Base-by-base conservation (phyloP, 768 basidiomycete species). In the Cystobasidium onofrii region DNA sequence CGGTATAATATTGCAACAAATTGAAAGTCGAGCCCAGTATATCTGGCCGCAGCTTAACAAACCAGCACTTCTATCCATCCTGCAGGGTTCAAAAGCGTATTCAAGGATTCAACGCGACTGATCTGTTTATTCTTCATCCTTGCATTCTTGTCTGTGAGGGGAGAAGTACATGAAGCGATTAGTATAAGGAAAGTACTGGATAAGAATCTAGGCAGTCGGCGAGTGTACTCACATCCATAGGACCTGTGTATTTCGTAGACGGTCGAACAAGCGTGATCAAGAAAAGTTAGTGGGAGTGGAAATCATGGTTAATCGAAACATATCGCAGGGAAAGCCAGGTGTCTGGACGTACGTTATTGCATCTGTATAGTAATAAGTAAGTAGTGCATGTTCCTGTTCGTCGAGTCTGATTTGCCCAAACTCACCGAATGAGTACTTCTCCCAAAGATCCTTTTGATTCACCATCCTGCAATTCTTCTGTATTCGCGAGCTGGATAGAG, bases 401-500 rank as follows among this genome's bases (percentile, higher is more conserved):
- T n/a, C n/a, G n/a, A n/a, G n/a, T n/a, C n/a, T n/a, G n/a, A n/a
- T n/a, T n/a, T 43, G 34, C 1, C 20, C n/a, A 34, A 73, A 9
- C 89, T 75, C 79, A 92, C 92, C 96, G 87, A 81, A 99, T 96
- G 83, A 98, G 97, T 54, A 99, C 93, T 83, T 99, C 96, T 76
- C 96, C 96, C n/a, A 99, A 84, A 0, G 93, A 89, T 39, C 96
- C 96, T 75, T 91, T 96, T 9, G 92, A 94, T 81, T 91, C 87
- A 27, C 93, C 95, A 78, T 96, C 91, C 81, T 97, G 93, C 78
- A 89, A 95, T 81, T 99, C 96, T 81, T 98, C 96, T 1, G 96
- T 94, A 81, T 98, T 98, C n/a, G 94, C 95, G 65, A 99, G 85
- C 95, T 99, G n/a, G n/a, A n/a, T n/a, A n/a, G n/a, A n/a, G n/a